Base-by-base conservation (phyloP, 2,329 filamentous ascomycete species). In the Byssoonygena ceratinophila region DNA sequence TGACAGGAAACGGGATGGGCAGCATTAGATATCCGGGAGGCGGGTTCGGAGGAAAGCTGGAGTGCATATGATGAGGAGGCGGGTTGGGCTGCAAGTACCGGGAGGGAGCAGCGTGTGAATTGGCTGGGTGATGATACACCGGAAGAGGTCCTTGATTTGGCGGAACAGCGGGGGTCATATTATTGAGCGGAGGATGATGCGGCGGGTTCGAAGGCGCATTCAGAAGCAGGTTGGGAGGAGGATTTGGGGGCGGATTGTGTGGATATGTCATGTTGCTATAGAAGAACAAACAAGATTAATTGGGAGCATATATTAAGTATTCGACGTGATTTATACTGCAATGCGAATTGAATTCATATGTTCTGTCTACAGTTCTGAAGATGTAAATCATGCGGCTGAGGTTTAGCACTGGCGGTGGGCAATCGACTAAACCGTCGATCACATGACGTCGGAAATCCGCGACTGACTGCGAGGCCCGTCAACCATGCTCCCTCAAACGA, bases 11-110 rank as follows among this genome's bases (percentile, higher is more conserved):
- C 5, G 43, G 50, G 11, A 46, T 41, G 4, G 50, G 50, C 2
- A 52, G 43, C 50, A 52, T 52, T 2, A 51, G 40, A 40, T 51
- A 51, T 12, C 49, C 49, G 2, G 50, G 50, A n/a, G 43, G 44
- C 1, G 43, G 50, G 27, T 40, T 39, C 8, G 50, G 34, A 16
- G 40, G 41, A 7, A 41, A 23, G 11, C 14, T 40, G 14, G 41
- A 36, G 25, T 31, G 32, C 12, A 31, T 18, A 51, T 40, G n/a
- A n/a, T n/a, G 25, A 1, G 22, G 46, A 25, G 25, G 22, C 20
- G 23, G 34, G 29, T 37, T 27, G n/a, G 16, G 18, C 16, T 40
- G 36, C 3, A 9, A 2, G 36, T 41, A 25, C 22, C 23, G 4
- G 9, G n/a, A 12, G 4, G n/a, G 46, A 49, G 11, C 20, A 12